These are phyloP conservation scores for Eutypa lata DNA, from an alignment of 2,329 filamentous ascomycete species.

Conservation along the genomic window DNA sequence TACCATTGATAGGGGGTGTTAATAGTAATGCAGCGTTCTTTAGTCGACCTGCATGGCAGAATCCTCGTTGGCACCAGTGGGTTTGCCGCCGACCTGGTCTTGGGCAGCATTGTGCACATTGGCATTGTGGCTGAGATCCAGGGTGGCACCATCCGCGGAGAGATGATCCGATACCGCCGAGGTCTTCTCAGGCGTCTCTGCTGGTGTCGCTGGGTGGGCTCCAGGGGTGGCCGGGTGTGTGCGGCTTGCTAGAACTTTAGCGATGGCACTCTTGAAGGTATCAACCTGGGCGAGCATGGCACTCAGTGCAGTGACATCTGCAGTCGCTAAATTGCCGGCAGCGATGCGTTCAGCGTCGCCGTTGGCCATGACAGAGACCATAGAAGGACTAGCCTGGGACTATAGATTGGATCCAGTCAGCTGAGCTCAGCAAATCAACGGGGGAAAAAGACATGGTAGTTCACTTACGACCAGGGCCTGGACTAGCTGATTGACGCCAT, in stretches of 20 bases:
- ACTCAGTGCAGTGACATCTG: conserved; percentile 44
- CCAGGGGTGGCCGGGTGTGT: conserved; percentile 9
- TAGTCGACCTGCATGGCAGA: conserved; percentile 8
- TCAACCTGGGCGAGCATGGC: conserved; percentile 48
- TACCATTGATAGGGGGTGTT: no score
- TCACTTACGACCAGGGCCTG: conserved; percentile 61
- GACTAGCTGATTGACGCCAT: conserved; percentile 52
- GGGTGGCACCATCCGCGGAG: conserved; percentile 11
- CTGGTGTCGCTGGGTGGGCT: conserved; percentile 1
- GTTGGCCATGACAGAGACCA: conserved; percentile 49
- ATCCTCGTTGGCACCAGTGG: conserved; percentile 1
- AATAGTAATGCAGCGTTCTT: no score
- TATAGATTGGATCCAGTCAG: conserved; percentile 20
- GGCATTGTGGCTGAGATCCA: conserved; percentile 14
- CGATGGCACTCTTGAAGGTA: conserved; percentile 40
- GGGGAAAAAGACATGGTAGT: neutral
- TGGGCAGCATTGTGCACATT: neutral
- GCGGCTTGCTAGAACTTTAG: conserved; percentile 29
- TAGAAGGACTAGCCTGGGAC: conserved; percentile 41
- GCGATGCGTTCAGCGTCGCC: conserved; percentile 42
- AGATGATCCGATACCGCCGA: conserved; percentile 13
- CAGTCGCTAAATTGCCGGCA: conserved; percentile 34
- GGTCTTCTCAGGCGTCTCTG: conserved; percentile 4
- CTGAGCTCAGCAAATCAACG: neutral
- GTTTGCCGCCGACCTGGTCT: neutral